Base-by-base conservation (phyloP, 2,329 filamentous ascomycete genomes). In the Botrytis pseudocinerea region DNA sequence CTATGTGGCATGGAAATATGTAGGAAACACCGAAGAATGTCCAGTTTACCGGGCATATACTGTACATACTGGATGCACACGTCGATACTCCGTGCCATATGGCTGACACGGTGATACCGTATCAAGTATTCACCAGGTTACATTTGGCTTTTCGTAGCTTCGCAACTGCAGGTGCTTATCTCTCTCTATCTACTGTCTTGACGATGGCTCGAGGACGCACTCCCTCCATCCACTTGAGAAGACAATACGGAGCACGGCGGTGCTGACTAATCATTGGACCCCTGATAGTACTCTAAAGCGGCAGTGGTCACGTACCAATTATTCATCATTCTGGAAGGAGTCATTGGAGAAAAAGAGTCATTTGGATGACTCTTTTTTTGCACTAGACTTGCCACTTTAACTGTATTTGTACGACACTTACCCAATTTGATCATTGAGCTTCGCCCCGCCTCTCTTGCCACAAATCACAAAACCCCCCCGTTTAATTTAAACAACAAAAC, bases 201-300 rank as follows among this genome's bases (percentile, higher is more conserved):
- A 18, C 16, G 14, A 18, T 28, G 28, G n/a, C 51, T 57, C 14
- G 51, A 28, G 51, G 14, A 28, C n/a, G 51, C n/a, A 32, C 32
- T 32, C 32, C 32, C 4, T 54, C 25, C 25, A n/a, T 28, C 22
- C 12, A 32, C 51, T 57, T 28, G n/a, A 57, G n/a, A 28, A 28
- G 51, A 57, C 48, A 18, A 57, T 57, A 57, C 51, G 2, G n/a
- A 18, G 51, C 18, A 57, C 51, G 51, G 51, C 16, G 14, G 40
- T 38, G 62, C 62, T 64, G 62, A 64, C 62, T 65, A 65, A 65
- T 38, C 4, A 65, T 9, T 35, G 42, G 28, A 65, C 62, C 42
- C 60, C 42, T 35, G 8, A 44, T 10, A 3, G 18, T 4, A 2
- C 28, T 8, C 25, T 25, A 48, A 62, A 14, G 7, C 42, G n/a